Evolutionary conservation across 176 grass and related monocot species (phyloP).

Genomic region (Typha latifolia): DNA sequence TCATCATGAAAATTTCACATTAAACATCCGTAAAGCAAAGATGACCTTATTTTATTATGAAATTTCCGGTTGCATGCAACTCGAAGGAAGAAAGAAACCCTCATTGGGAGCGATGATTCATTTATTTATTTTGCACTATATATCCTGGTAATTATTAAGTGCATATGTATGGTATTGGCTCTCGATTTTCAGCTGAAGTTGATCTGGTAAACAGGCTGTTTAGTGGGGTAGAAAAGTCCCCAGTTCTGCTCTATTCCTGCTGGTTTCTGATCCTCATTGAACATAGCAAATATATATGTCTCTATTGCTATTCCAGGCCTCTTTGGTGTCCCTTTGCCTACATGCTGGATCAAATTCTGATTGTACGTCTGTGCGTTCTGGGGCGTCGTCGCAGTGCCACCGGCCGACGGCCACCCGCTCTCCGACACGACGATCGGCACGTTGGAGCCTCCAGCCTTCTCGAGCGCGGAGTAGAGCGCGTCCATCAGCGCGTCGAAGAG

Average conservation of each 20-base stretch:
- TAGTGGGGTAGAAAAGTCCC: slow-evolving; percentile 50
- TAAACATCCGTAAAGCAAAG: too few relatives aligned
- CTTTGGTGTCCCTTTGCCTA: slow-evolving; percentile 49
- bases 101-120: too few relatives aligned
- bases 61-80: too few relatives aligned
- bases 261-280: slow-evolving; percentile 55
- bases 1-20: too few relatives aligned
- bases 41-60: too few relatives aligned
- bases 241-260: slow-evolving; percentile 36
- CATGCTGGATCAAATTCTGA: slow-evolving; percentile 54
- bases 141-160: too few relatives aligned
- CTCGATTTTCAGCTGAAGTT: slow-evolving; percentile 5
- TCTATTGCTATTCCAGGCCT: slow-evolving; percentile 19
- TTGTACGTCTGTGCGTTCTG: slow-evolving; percentile 54
- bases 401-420: slow-evolving; percentile 68
- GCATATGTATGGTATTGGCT: background rate
- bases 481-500: slow-evolving; percentile 53
- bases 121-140: too few relatives aligned
- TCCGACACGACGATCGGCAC: slow-evolving; percentile 51
- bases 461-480: slow-evolving; percentile 43
- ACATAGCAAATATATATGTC: slow-evolving; percentile 70
- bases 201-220: slow-evolving; percentile 31
- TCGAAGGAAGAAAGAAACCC: too few relatives aligned
- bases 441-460: background rate
- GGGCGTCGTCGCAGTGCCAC: slow-evolving; percentile 21